Evolutionary conservation across 176 grass and related monocot species (phyloP).

Genomic region (Tillandsia leiboldiana): DNA sequence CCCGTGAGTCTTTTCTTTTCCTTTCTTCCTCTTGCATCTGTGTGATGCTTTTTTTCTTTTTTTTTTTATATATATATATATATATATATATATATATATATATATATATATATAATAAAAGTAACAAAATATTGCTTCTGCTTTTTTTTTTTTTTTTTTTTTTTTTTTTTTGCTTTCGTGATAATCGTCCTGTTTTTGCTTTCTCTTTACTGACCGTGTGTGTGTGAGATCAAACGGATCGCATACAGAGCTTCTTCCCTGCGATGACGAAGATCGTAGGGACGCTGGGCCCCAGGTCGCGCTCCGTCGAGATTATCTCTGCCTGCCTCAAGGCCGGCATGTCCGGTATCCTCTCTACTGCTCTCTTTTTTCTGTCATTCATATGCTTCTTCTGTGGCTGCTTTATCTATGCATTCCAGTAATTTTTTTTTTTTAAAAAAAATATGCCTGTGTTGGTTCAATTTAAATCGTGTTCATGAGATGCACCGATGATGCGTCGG

Average conservation of each 20-base stretch:
- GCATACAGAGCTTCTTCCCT: constrained; percentile 73
- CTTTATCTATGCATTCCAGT: no score
- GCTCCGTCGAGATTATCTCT: constrained; percentile 83
- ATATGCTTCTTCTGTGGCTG: no score
- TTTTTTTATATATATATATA: no score
- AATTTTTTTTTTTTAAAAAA: no score
- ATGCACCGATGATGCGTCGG: not conserved
- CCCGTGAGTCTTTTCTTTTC: constrained; percentile 26
- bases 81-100: no score
- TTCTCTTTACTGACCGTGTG: not conserved
- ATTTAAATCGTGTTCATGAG: not conserved
- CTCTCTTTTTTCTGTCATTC: not conserved
- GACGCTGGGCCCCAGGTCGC: constrained; percentile 87
- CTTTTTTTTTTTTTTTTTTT: not conserved
- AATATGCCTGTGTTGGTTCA: no score
- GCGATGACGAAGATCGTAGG: constrained; percentile 99
- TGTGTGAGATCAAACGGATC: not conserved
- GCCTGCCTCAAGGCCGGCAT: constrained; percentile 97
- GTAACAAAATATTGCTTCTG: not conserved
- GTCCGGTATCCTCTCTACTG: constrained; percentile 43
- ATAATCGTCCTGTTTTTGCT: not conserved
- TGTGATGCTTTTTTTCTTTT: no score
- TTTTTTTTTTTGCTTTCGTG: not conserved
- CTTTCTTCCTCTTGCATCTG: not conserved
- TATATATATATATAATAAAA: no score